Evolutionary conservation across 2,329 filamentous ascomycete genomes (phyloP).

Genomic region (Xylariales sp.): DNA sequence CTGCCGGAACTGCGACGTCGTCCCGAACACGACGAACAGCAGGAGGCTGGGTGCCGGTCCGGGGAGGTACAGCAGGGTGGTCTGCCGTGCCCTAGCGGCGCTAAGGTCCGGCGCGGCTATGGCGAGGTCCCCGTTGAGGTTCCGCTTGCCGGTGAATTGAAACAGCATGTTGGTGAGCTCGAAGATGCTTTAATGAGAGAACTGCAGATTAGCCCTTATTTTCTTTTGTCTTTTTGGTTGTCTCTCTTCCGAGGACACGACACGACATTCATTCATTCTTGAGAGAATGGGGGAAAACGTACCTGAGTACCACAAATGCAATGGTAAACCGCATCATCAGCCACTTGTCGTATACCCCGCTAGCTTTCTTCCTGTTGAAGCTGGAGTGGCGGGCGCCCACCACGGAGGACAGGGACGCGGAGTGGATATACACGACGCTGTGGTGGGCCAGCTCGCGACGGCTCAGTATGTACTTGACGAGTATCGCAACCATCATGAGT

Average conservation of each 20-base stretch:
- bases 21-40: conserved; percentile 35
- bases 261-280: too few relatives aligned
- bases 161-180: conserved; percentile 25
- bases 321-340: conserved; percentile 40
- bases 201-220: conserved; percentile 13
- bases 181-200: conserved; percentile 28
- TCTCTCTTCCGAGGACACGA: too few relatives aligned
- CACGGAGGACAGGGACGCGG: not conserved
- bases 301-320: conserved; percentile 36
- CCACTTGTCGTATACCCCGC: conserved; percentile 38
- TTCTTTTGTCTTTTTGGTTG: not conserved
- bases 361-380: conserved; percentile 4
- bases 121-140: conserved; percentile 19
- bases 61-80: conserved; percentile 31
- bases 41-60: conserved; percentile 31
- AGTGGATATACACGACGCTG: conserved; percentile 25
- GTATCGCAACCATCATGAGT: conserved; percentile 32
- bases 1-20: conserved; percentile 29
- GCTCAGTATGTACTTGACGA: conserved; percentile 36
- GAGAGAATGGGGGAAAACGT: too few relatives aligned
- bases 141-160: conserved; percentile 22
- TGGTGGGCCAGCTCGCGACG: conserved; percentile 26
- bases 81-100: conserved; percentile 21
- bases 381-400: not conserved
- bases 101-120: conserved; percentile 26